Conservation (phyloP, 306 rosid genomes). For the Lathyrus sativus region DNA sequence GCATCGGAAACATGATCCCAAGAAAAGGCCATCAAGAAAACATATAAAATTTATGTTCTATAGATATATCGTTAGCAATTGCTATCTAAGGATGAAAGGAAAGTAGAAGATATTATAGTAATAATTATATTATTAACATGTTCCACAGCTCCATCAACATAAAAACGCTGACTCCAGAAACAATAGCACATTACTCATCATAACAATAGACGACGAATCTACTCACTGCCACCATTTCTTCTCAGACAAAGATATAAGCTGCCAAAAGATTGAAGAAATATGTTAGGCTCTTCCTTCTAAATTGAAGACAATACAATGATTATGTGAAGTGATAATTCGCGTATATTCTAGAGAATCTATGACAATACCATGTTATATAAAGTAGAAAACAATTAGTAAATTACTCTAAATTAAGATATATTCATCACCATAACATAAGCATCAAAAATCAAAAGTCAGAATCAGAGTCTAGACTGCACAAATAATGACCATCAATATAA, state of each 20-base stretch:
- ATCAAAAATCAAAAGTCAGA: slow-evolving; percentile 3
- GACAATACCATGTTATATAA: not conserved
- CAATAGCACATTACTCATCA: slow-evolving; percentile 14
- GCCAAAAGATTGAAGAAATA: slow-evolving; percentile 48
- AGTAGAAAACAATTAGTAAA: too few species aligned
- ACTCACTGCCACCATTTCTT: slow-evolving; percentile 66
- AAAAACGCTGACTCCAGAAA: slow-evolving; percentile 30
- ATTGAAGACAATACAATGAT: not conserved
- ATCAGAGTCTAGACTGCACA: not conserved
- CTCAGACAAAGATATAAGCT: slow-evolving; percentile 83
- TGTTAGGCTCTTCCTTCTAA: slow-evolving; percentile 23
- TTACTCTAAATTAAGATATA: not conserved
- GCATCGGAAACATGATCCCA: slow-evolving; percentile 38
- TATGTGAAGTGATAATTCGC: not conserved
- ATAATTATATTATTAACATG: slow-evolving; percentile 40
- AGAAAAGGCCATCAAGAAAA: slow-evolving; percentile 39
- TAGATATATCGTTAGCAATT: slow-evolving; percentile 36
- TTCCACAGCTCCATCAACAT: slow-evolving; percentile 34
- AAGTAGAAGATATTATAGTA: slow-evolving; percentile 24
- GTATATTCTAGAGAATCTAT: not conserved
- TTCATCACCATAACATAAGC: not conserved
- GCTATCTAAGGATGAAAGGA: slow-evolving; percentile 32
- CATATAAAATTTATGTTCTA: slow-evolving; percentile 30
- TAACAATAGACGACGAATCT: slow-evolving; percentile 10
- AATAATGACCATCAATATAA: slow-evolving; percentile 11